A percentile compares a stretch with the other conserved stretches of the same genome.
These are phyloP conservation scores for Serendipita sp. DNA, from an alignment of 768 basidiomycete genomes.

Conservation along the genomic window DNA sequence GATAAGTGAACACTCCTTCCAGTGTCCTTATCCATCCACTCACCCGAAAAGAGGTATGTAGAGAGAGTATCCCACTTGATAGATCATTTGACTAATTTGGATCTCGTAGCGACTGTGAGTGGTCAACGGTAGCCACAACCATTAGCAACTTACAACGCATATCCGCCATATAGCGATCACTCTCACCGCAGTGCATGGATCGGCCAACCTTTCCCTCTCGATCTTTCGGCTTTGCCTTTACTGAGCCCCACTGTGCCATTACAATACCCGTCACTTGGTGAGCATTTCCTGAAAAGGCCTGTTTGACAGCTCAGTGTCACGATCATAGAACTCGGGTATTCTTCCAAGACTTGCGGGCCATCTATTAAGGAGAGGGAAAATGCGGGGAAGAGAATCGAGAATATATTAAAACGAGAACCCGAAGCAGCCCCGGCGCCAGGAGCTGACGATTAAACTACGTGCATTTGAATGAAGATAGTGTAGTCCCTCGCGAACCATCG, in stretches of 20 bases:
- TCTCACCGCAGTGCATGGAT: slow-evolving; percentile 58
- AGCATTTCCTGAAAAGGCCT: slow-evolving; percentile 15
- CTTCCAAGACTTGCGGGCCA: slow-evolving; percentile 30
- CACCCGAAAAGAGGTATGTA: slow-evolving; percentile 49
- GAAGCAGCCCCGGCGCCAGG: slow-evolving; percentile 12
- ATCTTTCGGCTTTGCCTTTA: slow-evolving; percentile 41
- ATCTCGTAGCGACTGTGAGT: slow-evolving; percentile 35
- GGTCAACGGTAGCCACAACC: neutral
- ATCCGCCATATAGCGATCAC: slow-evolving; percentile 38
- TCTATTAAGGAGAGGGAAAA: slow-evolving; percentile 38
- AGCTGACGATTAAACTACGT: neutral
- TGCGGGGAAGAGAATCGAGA: slow-evolving; percentile 9
- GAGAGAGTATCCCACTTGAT: neutral
- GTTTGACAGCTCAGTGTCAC: neutral
- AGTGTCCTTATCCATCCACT: slow-evolving; percentile 65
- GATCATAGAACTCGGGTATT: slow-evolving; percentile 50
- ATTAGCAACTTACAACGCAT: neutral
- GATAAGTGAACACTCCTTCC: neutral
- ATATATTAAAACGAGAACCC: slow-evolving; percentile 8
- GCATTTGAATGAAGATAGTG: neutral
- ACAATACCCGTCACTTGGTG: slow-evolving; percentile 54
- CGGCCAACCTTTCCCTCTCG: slow-evolving; percentile 52
- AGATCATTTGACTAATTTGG: neutral
- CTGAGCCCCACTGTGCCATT: slow-evolving; percentile 38
- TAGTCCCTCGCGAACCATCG: too few relatives aligned